phyloP scores from a whole-genome alignment of 2,329 filamentous ascomycete genomes.

The Exophiala viscosa region DNA sequence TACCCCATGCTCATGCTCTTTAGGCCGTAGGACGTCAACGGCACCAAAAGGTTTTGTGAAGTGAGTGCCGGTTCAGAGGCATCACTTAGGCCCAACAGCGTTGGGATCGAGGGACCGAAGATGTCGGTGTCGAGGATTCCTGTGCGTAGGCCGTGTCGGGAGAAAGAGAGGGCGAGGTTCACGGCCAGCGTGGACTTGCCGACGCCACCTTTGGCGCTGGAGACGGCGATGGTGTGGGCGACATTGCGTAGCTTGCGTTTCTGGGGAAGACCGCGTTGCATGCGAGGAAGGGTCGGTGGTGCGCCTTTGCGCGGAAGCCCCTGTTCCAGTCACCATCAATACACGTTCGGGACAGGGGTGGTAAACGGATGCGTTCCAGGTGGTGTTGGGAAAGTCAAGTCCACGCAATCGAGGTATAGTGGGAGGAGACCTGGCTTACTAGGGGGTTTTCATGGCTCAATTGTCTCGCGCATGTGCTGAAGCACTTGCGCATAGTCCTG shows the following conservation, averaged over 20 bases:
- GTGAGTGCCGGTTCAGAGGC: constrained; percentile 24
- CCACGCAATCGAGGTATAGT: neutral
- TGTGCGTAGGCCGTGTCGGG: constrained; percentile 71
- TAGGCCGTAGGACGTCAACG: constrained; percentile 88
- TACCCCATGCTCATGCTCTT: constrained; percentile 99
- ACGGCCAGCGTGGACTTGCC: constrained; percentile 90
- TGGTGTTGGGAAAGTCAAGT: neutral
- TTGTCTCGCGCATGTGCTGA: constrained; percentile 26
- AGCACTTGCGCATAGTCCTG: constrained; percentile 28
- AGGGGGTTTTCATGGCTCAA: constrained; percentile 77
- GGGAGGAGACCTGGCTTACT: constrained; percentile 46
- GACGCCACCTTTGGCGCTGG: constrained; percentile 95
- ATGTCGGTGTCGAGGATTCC: constrained; percentile 95
- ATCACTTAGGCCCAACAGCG: constrained; percentile 69
- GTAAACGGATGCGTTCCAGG: neutral
- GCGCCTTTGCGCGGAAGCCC: constrained; percentile 64
- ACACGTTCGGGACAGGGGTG: neutral
- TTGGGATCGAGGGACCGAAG: constrained; percentile 92
- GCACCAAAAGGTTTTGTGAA: constrained; percentile 68
- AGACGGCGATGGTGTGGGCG: constrained; percentile 90
- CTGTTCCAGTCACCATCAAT: no score
- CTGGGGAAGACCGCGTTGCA: constrained; percentile 77
- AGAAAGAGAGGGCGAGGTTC: constrained; percentile 84
- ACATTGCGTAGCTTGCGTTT: constrained; percentile 79
- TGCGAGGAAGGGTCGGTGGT: constrained; percentile 62